These are phyloP conservation scores for Acaromyces ingoldii DNA, from an alignment of 1,284 basidiomycete genomes.

Conservation along the genomic window DNA sequence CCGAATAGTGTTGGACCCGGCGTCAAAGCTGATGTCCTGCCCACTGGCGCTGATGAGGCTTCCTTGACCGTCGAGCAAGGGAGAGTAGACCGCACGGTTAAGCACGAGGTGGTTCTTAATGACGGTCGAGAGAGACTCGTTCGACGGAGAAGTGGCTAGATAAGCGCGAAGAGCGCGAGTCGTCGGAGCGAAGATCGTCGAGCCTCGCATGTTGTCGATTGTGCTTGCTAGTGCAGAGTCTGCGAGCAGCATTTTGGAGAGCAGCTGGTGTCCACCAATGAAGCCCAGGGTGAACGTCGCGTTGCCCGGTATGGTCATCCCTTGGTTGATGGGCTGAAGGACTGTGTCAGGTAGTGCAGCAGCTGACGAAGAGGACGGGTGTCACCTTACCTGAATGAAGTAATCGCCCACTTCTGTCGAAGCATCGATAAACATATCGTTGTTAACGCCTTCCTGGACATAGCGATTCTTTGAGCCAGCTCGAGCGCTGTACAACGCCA, in stretches of 20 bases:
- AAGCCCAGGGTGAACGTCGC: conserved; percentile 22
- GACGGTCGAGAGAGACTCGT: conserved; percentile 14
- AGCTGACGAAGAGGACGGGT: too few species aligned
- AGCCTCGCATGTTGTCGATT: conserved; percentile 19
- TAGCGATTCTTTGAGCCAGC: too few species aligned
- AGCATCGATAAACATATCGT: too few species aligned
- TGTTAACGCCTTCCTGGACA: conserved; percentile 30
- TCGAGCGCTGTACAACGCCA: conserved; percentile 19
- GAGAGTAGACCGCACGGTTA: conserved; percentile 29
- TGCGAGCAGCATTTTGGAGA: conserved; percentile 16
- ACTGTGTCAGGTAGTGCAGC: too few species aligned
- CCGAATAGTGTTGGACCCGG: conserved; percentile 19
- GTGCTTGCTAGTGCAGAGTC: background rate
- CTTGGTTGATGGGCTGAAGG: conserved; percentile 28
- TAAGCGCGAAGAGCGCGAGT: conserved; percentile 22
- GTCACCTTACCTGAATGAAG: too few species aligned
- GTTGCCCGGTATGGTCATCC: conserved; percentile 31
- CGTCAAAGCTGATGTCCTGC: conserved; percentile 32
- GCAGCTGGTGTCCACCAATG: conserved; percentile 15
- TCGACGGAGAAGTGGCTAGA: conserved; percentile 13
- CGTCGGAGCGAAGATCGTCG: conserved; percentile 35
- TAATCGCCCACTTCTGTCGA: too few species aligned
- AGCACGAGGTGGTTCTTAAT: conserved; percentile 31
- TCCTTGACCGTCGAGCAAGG: conserved; percentile 28
- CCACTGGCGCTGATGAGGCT: conserved; percentile 26